These are phyloP conservation scores for Emmonsia crescens DNA, from an alignment of 2,329 filamentous ascomycete species.

Conservation along the genomic window DNA sequence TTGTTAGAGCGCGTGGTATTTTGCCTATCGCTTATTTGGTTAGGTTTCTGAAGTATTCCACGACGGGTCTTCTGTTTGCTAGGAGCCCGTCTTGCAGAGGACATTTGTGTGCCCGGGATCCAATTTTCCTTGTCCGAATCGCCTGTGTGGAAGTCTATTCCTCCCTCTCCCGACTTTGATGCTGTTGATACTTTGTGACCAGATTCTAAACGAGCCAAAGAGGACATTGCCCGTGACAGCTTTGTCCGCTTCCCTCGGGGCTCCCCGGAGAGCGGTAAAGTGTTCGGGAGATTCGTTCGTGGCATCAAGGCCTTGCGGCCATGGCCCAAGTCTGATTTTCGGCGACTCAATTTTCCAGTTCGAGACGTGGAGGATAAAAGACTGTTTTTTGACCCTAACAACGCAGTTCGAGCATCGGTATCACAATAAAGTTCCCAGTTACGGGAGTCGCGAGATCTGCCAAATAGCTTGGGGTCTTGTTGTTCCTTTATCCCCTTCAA, in stretches of 20 bases:
- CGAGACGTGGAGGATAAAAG: constrained; percentile 56
- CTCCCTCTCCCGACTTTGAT: constrained; percentile 12
- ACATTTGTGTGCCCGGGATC: constrained; percentile 40
- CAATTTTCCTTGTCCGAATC: constrained; percentile 98
- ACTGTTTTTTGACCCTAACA: constrained; percentile 69
- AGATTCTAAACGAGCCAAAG: constrained; percentile 50
- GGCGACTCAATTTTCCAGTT: constrained; percentile 55
- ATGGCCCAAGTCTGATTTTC: constrained; percentile 50
- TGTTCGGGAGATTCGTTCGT: constrained; percentile 35
- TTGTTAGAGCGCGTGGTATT: constrained; percentile 16
- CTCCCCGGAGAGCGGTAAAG: constrained; percentile 39
- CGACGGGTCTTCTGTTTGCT: constrained; percentile 19
- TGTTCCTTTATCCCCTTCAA: constrained; percentile 39
- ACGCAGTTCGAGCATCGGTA: constrained; percentile 63
- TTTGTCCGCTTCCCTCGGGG: constrained; percentile 49
- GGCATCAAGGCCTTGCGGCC: constrained; percentile 30
- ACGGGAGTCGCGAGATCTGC: constrained; percentile 74
- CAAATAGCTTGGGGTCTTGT: constrained; percentile 43
- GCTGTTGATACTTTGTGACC: constrained; percentile 24
- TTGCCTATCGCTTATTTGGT: constrained; percentile 17
- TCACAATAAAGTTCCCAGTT: constrained; percentile 90
- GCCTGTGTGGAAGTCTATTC: constrained; percentile 36
- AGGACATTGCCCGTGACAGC: constrained; percentile 51
- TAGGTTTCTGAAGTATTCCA: constrained; percentile 37
- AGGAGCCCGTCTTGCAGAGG: constrained; percentile 27